These are phyloP conservation scores for Schoenoplectus tabernaemontani DNA, from an alignment of 202 grass and related monocot species.

Conservation along the genomic window DNA sequence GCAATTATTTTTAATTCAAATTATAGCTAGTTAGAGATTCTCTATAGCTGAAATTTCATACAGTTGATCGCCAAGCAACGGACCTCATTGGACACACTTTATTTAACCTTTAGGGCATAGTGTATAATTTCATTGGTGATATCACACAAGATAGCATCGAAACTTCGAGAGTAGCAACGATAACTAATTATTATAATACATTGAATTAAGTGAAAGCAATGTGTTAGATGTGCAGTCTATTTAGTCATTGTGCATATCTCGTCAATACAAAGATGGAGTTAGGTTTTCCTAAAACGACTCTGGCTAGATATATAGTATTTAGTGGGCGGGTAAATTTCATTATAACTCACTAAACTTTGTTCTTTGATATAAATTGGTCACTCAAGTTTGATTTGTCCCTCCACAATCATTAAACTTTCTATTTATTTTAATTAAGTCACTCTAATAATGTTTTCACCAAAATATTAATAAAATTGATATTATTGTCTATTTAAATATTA, in stretches of 20 bases:
- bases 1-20: not conserved
- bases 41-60: not conserved
- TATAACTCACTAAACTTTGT: too few relatives aligned
- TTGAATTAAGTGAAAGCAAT: not conserved
- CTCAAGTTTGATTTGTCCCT: too few relatives aligned
- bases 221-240: conserved; percentile 12
- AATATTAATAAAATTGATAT: too few relatives aligned
- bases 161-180: not conserved
- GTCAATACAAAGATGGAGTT: not conserved
- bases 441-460: too few relatives aligned
- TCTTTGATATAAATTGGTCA: too few relatives aligned
- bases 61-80: not conserved
- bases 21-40: not conserved
- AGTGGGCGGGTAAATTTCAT: not conserved
- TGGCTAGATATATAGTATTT: not conserved
- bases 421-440: too few relatives aligned
- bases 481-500: too few relatives aligned
- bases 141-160: not conserved
- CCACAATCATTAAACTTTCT: too few relatives aligned
- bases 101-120: not conserved
- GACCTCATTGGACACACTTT: not conserved
- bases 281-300: not conserved
- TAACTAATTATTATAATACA: not conserved
- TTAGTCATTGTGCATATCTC: not conserved
- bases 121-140: not conserved